Conservation (phyloP, 208 protist genomes). For the Trypanosoma theileri region DNA sequence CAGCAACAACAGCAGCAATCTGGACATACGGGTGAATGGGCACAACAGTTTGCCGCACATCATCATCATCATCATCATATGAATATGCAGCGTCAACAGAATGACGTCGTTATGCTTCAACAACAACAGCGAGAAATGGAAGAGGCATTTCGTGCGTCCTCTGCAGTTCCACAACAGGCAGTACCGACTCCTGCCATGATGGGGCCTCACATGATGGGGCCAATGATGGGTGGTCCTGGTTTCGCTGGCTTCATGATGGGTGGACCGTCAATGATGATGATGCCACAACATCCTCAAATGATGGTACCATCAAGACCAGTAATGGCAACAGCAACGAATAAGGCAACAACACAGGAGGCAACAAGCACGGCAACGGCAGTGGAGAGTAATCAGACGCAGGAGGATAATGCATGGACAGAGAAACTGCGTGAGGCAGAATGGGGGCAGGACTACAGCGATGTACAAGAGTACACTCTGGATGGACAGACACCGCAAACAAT, state of each 20-base stretch:
- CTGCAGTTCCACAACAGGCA: constrained; percentile 15
- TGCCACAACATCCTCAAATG: constrained; percentile 22
- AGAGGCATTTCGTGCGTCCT: constrained; percentile 42
- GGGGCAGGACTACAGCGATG: constrained; percentile 70
- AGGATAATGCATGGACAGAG: constrained; percentile 55
- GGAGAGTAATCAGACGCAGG: constrained; percentile 10
- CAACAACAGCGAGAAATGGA: constrained; percentile 70
- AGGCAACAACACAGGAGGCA: constrained; percentile 27
- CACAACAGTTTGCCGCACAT: constrained; percentile 40
- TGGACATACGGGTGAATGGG: constrained; percentile 38
- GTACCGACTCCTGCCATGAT: constrained; percentile 1
- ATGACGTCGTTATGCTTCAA: constrained; percentile 41
- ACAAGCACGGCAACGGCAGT: constrained; percentile 20
- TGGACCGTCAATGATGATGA: constrained; percentile 7
- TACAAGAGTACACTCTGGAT: constrained; percentile 52
- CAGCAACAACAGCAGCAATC: not conserved
- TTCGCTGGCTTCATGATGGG: constrained; percentile 25
- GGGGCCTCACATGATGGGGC: constrained; percentile 28
- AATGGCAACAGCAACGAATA: constrained; percentile 23
- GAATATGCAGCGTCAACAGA: constrained; percentile 45
- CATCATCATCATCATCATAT: constrained; percentile 33
- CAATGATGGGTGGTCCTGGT: constrained; percentile 39
- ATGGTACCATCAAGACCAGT: constrained; percentile 35
- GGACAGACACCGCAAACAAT: constrained; percentile 45
- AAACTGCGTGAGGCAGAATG: constrained; percentile 67